phyloP scores from a whole-genome alignment of 305 asterid genomes.

The Fraxinus xanthoxyloides region DNA sequence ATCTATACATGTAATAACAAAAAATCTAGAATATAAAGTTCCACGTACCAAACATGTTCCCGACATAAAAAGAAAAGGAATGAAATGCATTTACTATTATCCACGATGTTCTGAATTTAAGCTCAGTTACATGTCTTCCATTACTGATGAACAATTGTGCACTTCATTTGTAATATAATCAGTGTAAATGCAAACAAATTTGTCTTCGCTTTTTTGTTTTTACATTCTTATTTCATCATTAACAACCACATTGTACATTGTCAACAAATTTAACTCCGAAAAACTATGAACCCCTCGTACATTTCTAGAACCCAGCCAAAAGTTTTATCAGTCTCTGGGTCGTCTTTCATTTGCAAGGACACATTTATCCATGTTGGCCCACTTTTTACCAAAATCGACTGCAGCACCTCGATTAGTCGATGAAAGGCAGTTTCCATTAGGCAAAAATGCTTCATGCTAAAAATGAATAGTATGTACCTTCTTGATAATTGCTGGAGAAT shows the following conservation, averaged over 20 bases:
- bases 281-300: background rate
- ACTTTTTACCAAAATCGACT: background rate
- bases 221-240: background rate
- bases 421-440: background rate
- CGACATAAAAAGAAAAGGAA: background rate
- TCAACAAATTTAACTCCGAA: no score
- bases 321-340: background rate
- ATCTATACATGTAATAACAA: background rate
- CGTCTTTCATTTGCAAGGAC: background rate
- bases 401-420: background rate
- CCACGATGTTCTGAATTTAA: background rate
- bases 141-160: background rate
- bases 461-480: background rate
- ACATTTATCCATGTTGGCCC: background rate
- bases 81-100: background rate
- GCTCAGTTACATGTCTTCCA: background rate
- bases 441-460: background rate
- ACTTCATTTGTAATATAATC: background rate
- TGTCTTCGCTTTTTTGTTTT: background rate
- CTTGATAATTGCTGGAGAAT: background rate
- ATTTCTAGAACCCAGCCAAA: background rate
- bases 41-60: background rate
- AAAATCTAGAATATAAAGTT: background rate
- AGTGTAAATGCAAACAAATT: background rate
- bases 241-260: background rate